These are phyloP conservation scores for Flaveria brownii DNA, from an alignment of 129 eudicot species.

Conservation along the genomic window DNA sequence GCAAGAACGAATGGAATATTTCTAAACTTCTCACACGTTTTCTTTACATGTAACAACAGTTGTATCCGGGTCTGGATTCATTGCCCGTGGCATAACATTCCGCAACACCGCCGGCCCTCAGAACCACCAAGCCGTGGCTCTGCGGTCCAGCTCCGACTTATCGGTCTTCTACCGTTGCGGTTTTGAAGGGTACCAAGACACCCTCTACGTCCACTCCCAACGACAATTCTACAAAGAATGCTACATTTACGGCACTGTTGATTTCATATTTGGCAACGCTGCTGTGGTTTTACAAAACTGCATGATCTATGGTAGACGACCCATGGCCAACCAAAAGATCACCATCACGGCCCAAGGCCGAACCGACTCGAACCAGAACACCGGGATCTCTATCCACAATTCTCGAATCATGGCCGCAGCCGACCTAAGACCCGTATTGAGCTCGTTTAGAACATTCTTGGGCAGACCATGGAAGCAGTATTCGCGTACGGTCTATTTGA, in stretches of 20 bases:
- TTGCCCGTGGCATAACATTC: slow-evolving; percentile 69
- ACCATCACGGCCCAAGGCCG: slow-evolving; percentile 71
- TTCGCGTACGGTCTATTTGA: slow-evolving; percentile 59
- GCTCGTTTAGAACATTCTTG: slow-evolving; percentile 42
- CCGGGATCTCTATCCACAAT: slow-evolving; percentile 60
- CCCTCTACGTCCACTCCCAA: slow-evolving; percentile 57
- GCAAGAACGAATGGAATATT: neutral
- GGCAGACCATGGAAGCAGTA: slow-evolving; percentile 74
- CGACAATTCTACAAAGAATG: slow-evolving; percentile 67
- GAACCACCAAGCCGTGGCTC: slow-evolving; percentile 67
- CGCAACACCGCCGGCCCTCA: slow-evolving; percentile 71
- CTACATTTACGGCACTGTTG: slow-evolving; percentile 67
- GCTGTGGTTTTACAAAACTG: slow-evolving; percentile 69
- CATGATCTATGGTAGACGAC: slow-evolving; percentile 57
- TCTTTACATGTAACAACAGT: slow-evolving; percentile 27
- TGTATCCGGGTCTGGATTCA: slow-evolving; percentile 59
- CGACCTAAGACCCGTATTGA: slow-evolving; percentile 48
- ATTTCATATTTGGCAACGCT: slow-evolving; percentile 72
- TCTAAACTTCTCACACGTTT: slow-evolving; percentile 2
- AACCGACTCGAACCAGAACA: slow-evolving; percentile 51
- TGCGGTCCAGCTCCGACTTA: slow-evolving; percentile 50
- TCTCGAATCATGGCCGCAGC: slow-evolving; percentile 60
- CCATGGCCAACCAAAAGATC: slow-evolving; percentile 44
- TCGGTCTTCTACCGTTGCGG: slow-evolving; percentile 61
- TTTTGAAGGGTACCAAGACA: slow-evolving; percentile 79